These are phyloP conservation scores for Fusarium mexicanum DNA, from an alignment of 2,329 filamentous ascomycete species.

Conservation along the genomic window DNA sequence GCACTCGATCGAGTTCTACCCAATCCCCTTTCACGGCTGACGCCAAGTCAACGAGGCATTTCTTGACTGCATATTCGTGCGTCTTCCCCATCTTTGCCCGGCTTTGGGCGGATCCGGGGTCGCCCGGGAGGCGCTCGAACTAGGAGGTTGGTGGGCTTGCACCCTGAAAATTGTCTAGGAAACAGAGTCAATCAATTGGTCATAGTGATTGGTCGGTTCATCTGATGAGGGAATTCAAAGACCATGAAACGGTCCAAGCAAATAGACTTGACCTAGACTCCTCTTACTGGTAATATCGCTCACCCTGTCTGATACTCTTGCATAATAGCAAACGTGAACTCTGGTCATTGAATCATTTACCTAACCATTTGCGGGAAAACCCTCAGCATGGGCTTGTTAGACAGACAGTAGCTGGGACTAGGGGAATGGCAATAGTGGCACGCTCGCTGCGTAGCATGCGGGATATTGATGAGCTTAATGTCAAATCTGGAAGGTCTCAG, in stretches of 20 bases:
- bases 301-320: conserved; percentile 7
- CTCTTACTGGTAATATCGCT: conserved; percentile 24
- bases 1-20: conserved; percentile 5
- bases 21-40: conserved; percentile 24
- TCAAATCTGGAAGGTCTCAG: conserved; percentile 27
- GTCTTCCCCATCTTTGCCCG: conserved; percentile 40
- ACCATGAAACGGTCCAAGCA: conserved; percentile 30
- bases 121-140: conserved; percentile 42
- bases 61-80: conserved; percentile 39
- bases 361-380: conserved; percentile 10
- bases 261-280: conserved; percentile 32
- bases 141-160: conserved; percentile 22
- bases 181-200: conserved; percentile 26
- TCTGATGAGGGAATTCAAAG: conserved; percentile 39
- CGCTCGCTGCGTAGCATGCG: conserved; percentile 6
- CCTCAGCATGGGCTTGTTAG: neutral
- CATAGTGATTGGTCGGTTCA: conserved; percentile 24
- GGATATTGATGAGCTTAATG: conserved; percentile 34
- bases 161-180: conserved; percentile 13
- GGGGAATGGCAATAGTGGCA: conserved; percentile 11
- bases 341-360: neutral
- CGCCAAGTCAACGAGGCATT: conserved; percentile 43
- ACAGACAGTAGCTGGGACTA: neutral
- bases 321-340: neutral
- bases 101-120: conserved; percentile 44